Percentiles rank a stretch among this genome's conserved stretches.
Conservation (phyloP, 495 filamentous ascomycete genomes). For the Parmelia sp. region DNA sequence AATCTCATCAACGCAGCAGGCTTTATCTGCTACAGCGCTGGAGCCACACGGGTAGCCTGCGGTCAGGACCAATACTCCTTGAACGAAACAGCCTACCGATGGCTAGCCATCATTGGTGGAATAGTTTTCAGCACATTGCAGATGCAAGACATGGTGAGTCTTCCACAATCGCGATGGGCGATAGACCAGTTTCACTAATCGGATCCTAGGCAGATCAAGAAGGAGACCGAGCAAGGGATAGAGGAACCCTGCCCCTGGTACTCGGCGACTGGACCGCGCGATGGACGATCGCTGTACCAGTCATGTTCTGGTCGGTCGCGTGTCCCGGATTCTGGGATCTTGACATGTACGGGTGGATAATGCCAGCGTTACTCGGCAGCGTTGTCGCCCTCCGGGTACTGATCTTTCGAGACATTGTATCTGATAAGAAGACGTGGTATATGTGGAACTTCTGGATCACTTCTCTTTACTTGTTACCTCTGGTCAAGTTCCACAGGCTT, state of each 20-base stretch:
- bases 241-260: conserved; percentile 38
- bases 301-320: conserved; percentile 38
- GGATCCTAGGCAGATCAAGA: conserved; percentile 31
- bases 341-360: conserved; percentile 10
- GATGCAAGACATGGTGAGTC: conserved; percentile 41
- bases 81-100: conserved; percentile 29
- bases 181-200: conserved; percentile 3
- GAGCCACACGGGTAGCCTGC: conserved; percentile 27
- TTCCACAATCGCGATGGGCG: background rate
- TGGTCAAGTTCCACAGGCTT: conserved; percentile 13
- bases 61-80: conserved; percentile 15
- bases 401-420: conserved; percentile 1
- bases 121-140: conserved; percentile 48
- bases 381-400: conserved; percentile 17
- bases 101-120: conserved; percentile 40
- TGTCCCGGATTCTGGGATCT: conserved; percentile 38
- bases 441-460: conserved; percentile 23
- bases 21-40: conserved; percentile 34
- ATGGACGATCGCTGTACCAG: conserved; percentile 33
- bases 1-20: conserved; percentile 43
- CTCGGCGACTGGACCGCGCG: conserved; percentile 41
- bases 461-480: conserved; percentile 20
- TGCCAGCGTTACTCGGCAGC: conserved; percentile 16
- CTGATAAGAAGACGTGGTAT: conserved; percentile 20
- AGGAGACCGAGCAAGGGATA: conserved; percentile 41